Evolutionary conservation across 1,284 basidiomycete species (phyloP), one percentile per base, ranked within the genome.

Genomic region (Tausonia pullulans): DNA sequence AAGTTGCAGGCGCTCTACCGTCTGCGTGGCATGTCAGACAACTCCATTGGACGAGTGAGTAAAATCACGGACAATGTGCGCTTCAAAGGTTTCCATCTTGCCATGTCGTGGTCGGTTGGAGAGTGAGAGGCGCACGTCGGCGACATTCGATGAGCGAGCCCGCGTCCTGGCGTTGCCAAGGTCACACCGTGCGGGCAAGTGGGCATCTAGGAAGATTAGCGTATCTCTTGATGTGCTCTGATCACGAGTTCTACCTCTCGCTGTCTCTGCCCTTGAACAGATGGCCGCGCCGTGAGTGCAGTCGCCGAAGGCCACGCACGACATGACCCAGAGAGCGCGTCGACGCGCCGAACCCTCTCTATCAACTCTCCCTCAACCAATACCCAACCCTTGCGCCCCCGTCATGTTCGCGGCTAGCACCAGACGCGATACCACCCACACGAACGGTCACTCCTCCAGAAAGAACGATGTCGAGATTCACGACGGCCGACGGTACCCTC

Each of bases 401-500:
- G 16, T 8, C 50, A 55, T 48, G 45, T 50, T 45, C 46, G 1
- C 7, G 43, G 40, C 16, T 40, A 44, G 44, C 45, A 41, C 61
- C 53, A 5, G 16, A 16, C 1, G 44, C 48, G 27, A 27, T 27
- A 27, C 27, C 27, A 27, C 27, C 27, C 27, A 27, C 27, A 27
- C 27, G 1, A 27, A 27, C 27, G 27, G 27, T 2, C 27, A 27
- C 27, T 51, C 54, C n/a, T 16, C 45, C 52, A 9, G 27, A 27
- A 53, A 11, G 41, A 5, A 48, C 41, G n/a, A 65, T 40, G 64
- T 62, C 44, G 14, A 13, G 4, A 16, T 57, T 27, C 49, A 56
- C 51, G 27, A 16, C 41, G 43, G n/a, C 40, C 43, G 41, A 13
- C 55, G 41, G 67, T 90, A 87, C 71, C 86, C 85, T 2, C 79